Percentiles rank a stretch among this genome's conserved stretches.
Conservation (phyloP, 2,329 filamentous ascomycete genomes). For the Neonectria ditissima region DNA sequence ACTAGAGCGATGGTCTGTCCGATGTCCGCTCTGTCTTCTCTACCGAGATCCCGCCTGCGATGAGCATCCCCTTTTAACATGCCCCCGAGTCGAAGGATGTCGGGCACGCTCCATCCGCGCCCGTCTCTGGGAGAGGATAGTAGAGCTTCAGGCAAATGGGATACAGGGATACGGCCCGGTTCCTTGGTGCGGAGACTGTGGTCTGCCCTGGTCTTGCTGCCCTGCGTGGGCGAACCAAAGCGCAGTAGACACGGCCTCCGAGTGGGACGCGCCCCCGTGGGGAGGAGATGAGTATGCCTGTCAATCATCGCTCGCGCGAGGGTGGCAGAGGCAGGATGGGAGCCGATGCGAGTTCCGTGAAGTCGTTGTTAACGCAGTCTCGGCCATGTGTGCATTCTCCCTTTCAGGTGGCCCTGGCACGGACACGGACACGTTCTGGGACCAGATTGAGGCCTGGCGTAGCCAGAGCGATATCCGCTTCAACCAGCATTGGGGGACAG, state of each 20-base stretch:
- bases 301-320: not conserved
- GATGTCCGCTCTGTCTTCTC: conserved; percentile 3
- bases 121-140: not conserved
- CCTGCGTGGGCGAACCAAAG: not conserved
- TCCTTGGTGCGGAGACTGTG: not conserved
- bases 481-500: not conserved
- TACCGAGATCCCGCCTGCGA: not conserved
- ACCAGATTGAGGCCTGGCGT: not conserved
- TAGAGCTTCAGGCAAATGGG: not conserved
- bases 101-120: not conserved
- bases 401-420: not conserved
- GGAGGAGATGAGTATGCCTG: conserved; percentile 4
- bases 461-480: conserved; percentile 1
- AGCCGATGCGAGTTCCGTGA: not conserved
- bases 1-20: conserved; percentile 2
- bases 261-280: not conserved
- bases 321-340: not conserved
- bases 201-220: not conserved
- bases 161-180: not conserved
- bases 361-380: not conserved
- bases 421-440: not conserved
- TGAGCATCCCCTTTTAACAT: not conserved
- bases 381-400: not conserved
- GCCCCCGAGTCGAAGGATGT: not conserved
- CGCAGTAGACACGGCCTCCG: not conserved